Percentiles rank a stretch among this genome's conserved stretches.
These are phyloP conservation scores for Arachnomyces sp. DNA, from an alignment of 2,329 filamentous ascomycete genomes.

Conservation along the genomic window DNA sequence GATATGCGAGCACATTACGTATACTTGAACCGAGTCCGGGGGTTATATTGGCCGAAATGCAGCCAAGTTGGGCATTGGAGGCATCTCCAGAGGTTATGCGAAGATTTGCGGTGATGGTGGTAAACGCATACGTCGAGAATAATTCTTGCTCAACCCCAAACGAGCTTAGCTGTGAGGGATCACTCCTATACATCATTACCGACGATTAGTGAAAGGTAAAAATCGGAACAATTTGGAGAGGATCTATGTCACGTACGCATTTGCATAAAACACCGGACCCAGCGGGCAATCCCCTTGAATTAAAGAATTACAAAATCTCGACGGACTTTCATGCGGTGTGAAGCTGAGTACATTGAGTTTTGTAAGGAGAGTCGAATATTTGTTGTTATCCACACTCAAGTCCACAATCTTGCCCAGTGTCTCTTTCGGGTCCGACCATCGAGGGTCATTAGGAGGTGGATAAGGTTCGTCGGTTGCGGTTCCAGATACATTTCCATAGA, in stretches of 20 bases:
- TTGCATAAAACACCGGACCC: constrained; percentile 60
- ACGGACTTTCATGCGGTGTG: constrained; percentile 52
- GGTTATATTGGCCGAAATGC: constrained; percentile 73
- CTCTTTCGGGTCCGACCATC: constrained; percentile 55
- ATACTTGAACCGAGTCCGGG: constrained; percentile 68
- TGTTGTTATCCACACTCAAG: constrained; percentile 50
- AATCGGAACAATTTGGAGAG: neutral
- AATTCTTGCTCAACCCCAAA: constrained; percentile 70
- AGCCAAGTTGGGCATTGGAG: constrained; percentile 60
- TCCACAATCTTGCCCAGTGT: constrained; percentile 72
- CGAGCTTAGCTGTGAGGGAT: constrained; percentile 54
- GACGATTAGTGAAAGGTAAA: constrained; percentile 5
- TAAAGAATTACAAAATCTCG: constrained; percentile 60
- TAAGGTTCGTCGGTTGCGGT: constrained; percentile 51
- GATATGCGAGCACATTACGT: constrained; percentile 61
- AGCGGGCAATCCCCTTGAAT: constrained; percentile 64
- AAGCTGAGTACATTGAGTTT: constrained; percentile 71
- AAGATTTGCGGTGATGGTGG: constrained; percentile 69
- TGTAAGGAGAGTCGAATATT: constrained; percentile 65
- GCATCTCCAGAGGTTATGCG: constrained; percentile 67
- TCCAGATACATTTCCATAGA: constrained; percentile 89
- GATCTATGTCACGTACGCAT: constrained; percentile 33
- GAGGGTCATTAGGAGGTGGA: constrained; percentile 51
- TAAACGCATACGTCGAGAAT: constrained; percentile 75
- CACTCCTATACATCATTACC: constrained; percentile 25